Evolutionary conservation across 257 asterid genomes (phyloP).

Genomic region (Solanum clarkiae): DNA sequence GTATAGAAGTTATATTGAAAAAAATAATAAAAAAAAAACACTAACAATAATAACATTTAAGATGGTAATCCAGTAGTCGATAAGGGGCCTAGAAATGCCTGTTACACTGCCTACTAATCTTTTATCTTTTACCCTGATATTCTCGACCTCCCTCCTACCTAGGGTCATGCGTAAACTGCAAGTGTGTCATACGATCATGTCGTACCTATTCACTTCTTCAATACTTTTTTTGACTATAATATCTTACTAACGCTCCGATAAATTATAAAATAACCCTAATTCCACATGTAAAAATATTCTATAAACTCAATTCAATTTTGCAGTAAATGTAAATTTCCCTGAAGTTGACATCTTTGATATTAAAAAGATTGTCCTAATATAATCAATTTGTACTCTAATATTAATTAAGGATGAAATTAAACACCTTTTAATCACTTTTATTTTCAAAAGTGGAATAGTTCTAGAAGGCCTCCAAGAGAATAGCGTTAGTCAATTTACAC

Average conservation of each 20-base stretch:
- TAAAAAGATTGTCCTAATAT: neutral
- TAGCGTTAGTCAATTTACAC: neutral
- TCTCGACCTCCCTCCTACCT: too few relatives aligned
- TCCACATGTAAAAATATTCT: too few relatives aligned
- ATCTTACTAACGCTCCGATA: too few relatives aligned
- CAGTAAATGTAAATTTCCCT: too few relatives aligned
- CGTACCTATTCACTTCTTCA: too few relatives aligned
- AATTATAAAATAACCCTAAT: neutral
- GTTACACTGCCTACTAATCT: too few relatives aligned
- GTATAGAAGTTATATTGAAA: neutral
- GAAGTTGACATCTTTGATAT: neutral
- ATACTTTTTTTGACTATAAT: too few relatives aligned
- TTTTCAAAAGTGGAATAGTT: neutral
- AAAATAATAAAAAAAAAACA: neutral
- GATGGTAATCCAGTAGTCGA: neutral
- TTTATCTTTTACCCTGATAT: too few relatives aligned
- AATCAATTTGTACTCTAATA: neutral
- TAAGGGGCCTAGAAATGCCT: too few relatives aligned
- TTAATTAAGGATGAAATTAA: neutral
- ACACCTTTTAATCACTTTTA: neutral
- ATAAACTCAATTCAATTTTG: neutral
- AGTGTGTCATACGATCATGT: too few relatives aligned
- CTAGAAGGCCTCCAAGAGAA: neutral
- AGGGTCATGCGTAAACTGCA: too few relatives aligned
- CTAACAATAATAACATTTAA: neutral